Conservation (phyloP, 495 filamentous ascomycete genomes). For the Penicillium herquei region DNA sequence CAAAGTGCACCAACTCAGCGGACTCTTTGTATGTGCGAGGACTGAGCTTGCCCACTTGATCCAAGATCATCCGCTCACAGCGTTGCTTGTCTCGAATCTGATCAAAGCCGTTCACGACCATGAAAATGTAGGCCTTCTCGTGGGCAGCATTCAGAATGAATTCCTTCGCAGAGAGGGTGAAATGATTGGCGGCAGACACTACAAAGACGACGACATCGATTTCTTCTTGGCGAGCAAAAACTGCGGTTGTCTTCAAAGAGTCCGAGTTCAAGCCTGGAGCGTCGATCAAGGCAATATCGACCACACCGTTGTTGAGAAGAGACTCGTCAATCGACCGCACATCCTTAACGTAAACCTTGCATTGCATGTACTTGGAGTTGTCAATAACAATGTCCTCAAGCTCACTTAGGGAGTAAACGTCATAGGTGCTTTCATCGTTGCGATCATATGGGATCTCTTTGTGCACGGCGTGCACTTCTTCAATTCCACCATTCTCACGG, state of each 20-base stretch:
- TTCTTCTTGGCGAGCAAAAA: constrained; percentile 96
- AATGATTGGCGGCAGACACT: constrained; percentile 95
- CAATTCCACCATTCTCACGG: constrained; percentile 81
- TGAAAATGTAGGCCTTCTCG: constrained; percentile 98
- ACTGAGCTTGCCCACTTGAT: constrained; percentile 80
- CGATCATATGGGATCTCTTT: constrained; percentile 76
- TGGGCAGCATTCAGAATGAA: constrained; percentile 94
- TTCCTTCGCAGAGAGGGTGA: constrained; percentile 92
- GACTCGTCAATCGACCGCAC: constrained; percentile 89
- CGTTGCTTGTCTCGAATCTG: constrained; percentile 85
- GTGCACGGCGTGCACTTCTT: constrained; percentile 94
- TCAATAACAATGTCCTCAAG: constrained; percentile 89
- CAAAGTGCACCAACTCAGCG: constrained; percentile 91
- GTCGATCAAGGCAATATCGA: constrained; percentile 97
- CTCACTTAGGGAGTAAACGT: constrained; percentile 71
- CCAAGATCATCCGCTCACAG: constrained; percentile 86
- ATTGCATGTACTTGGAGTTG: constrained; percentile 82
- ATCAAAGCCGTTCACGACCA: constrained; percentile 97
- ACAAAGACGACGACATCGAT: constrained; percentile 99
- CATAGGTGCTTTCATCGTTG: constrained; percentile 90
- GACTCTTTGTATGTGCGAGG: constrained; percentile 92
- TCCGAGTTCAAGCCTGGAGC: constrained; percentile 94
- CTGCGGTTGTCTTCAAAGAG: constrained; percentile 92
- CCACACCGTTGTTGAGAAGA: constrained; percentile 92
- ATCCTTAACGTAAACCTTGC: constrained; percentile 96